A percentile compares a stretch with the other conserved stretches of the same genome.
Conservation (phyloP, 208 protist genomes). For the Acanthamoeba sp. region DNA sequence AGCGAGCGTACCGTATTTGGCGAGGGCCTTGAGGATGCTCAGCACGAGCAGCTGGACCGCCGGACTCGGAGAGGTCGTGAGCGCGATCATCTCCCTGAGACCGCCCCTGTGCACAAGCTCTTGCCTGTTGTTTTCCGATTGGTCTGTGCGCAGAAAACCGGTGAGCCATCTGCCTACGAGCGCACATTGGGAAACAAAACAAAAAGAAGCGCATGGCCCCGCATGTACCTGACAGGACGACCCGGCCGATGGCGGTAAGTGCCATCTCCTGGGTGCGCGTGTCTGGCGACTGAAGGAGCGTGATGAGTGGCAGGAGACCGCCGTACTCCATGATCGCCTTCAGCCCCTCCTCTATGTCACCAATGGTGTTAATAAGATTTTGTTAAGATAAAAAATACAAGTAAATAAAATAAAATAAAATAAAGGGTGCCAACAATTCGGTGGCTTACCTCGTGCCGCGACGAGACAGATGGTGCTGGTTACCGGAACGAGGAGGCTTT, state of each 20-base stretch:
- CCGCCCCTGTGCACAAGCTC: neutral
- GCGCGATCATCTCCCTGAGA: neutral
- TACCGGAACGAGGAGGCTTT: neutral
- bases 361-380: too few relatives aligned
- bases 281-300: neutral
- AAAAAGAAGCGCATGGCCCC: neutral
- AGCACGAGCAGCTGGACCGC: conserved; percentile 17
- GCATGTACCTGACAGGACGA: conserved; percentile 11
- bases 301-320: conserved; percentile 4
- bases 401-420: neutral
- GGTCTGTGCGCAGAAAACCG: neutral
- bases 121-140: neutral
- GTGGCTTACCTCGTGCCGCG: neutral
- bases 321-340: conserved; percentile 35
- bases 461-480: neutral
- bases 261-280: neutral
- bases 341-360: neutral
- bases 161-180: too few relatives aligned
- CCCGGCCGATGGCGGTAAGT: neutral
- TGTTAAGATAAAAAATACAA: neutral
- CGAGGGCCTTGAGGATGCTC: conserved; percentile 24
- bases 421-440: neutral
- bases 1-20: neutral
- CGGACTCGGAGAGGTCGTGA: neutral
- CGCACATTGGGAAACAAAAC: too few relatives aligned